These are phyloP conservation scores for Yarrowia osloensis DNA, from an alignment of 805 yeast genomes.

Conservation along the genomic window DNA sequence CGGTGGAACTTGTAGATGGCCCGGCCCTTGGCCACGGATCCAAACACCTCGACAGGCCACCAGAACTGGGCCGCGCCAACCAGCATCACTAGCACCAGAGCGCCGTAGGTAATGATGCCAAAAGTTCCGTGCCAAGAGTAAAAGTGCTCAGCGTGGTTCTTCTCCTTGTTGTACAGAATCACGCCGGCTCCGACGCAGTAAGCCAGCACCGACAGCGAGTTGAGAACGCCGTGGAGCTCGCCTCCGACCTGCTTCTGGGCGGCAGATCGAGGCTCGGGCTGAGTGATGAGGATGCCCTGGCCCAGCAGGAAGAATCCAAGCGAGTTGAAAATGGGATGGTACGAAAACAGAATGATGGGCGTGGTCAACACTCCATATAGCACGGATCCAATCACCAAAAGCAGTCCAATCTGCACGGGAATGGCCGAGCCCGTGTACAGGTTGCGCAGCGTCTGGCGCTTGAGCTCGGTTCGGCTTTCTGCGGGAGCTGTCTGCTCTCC, in stretches of 20 bases:
- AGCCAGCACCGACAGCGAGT: slow-evolving; percentile 33
- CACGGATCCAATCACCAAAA: slow-evolving; percentile 25
- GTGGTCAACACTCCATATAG: slow-evolving; percentile 30
- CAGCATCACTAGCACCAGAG: slow-evolving; percentile 33
- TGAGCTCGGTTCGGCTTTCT: background rate
- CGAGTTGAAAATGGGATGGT: slow-evolving; percentile 38
- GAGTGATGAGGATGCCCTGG: slow-evolving; percentile 39
- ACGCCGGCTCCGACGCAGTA: slow-evolving; percentile 35
- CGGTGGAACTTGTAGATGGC: slow-evolving; percentile 40
- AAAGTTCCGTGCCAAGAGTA: slow-evolving; percentile 40
- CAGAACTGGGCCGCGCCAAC: slow-evolving; percentile 39
- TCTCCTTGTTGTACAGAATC: slow-evolving; percentile 38
- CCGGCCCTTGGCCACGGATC: slow-evolving; percentile 38
- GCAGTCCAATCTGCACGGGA: slow-evolving; percentile 43
- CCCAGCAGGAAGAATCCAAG: slow-evolving; percentile 37
- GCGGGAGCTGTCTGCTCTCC: background rate
- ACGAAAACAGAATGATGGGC: slow-evolving; percentile 37
- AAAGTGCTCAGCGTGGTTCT: slow-evolving; percentile 37
- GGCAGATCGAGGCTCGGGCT: slow-evolving; percentile 36
- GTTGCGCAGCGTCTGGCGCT: slow-evolving; percentile 38
- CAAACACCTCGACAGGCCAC: slow-evolving; percentile 38
- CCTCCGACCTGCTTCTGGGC: slow-evolving; percentile 38
- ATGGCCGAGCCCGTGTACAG: slow-evolving; percentile 40
- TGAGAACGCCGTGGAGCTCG: slow-evolving; percentile 38
- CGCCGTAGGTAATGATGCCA: slow-evolving; percentile 36